A percentile compares a stretch with the other conserved stretches of the same genome.
phyloP scores from a whole-genome alignment of 1,284 basidiomycete genomes.

The Apiotrichum veenhuisii region DNA sequence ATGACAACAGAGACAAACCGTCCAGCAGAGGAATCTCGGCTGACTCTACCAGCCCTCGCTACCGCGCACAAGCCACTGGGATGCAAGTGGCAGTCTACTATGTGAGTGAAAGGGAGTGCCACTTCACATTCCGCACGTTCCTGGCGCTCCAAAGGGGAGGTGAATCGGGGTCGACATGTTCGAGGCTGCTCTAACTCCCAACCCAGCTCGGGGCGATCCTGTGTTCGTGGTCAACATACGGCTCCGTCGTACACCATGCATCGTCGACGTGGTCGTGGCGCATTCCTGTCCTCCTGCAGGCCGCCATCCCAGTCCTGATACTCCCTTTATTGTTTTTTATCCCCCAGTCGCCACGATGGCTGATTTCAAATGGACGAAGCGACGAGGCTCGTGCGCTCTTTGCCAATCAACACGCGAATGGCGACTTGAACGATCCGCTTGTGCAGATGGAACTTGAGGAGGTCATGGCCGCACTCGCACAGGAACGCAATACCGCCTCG shows the following conservation, averaged over 20 bases:
- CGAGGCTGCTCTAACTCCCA: conserved; percentile 40
- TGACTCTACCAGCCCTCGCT: not conserved
- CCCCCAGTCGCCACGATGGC: conserved; percentile 49
- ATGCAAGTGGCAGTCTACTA: conserved; percentile 16
- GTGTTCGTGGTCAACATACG: conserved; percentile 28
- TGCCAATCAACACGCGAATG: conserved; percentile 33
- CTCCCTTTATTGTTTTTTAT: conserved; percentile 4
- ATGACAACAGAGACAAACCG: no score
- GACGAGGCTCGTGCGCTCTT: conserved; percentile 37
- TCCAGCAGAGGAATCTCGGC: no score
- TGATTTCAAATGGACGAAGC: conserved; percentile 38
- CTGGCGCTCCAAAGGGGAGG: no score
- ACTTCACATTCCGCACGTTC: no score
- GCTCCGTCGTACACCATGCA: conserved; percentile 11
- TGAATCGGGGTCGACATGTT: no score
- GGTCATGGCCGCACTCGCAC: conserved; percentile 23
- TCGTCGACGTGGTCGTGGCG: conserved; percentile 38
- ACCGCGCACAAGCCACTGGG: not conserved
- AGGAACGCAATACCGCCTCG: conserved; percentile 27
- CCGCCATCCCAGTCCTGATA: not conserved
- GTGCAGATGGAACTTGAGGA: conserved; percentile 18
- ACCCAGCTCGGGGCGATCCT: conserved; percentile 54
- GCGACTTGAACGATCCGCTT: conserved; percentile 17
- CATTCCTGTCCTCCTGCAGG: conserved; percentile 62
- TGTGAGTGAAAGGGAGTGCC: no score